A percentile compares a stretch with the other conserved stretches of the same genome.
Evolutionary conservation across 805 yeast species (phyloP).

Genomic region (Starmerella stigmatis): DNA sequence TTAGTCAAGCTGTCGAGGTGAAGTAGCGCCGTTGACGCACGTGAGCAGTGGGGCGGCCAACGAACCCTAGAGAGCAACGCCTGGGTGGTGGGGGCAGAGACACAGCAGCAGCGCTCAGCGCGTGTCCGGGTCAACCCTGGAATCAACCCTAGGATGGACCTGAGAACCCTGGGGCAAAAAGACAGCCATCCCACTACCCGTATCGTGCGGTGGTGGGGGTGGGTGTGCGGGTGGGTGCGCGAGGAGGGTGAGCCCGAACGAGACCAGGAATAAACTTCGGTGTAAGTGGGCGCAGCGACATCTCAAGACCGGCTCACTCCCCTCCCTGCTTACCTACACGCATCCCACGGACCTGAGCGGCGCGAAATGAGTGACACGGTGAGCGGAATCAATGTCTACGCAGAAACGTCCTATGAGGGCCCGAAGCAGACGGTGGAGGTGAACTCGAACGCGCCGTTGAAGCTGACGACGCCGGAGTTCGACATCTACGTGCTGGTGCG

Average conservation of each 20-base stretch:
- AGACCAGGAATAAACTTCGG: no score
- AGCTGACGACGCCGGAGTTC: conserved; percentile 35
- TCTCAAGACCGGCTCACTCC: no score
- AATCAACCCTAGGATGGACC: no score
- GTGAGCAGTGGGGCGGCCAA: neutral
- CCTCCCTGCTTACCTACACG: no score
- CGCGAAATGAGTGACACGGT: conserved; percentile 8
- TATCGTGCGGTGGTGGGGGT: no score
- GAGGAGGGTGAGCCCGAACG: no score
- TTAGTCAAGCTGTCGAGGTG: conserved; percentile 2
- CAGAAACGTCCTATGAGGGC: conserved; percentile 19
- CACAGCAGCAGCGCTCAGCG: neutral
- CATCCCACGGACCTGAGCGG: no score
- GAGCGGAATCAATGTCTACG: conserved; percentile 18
- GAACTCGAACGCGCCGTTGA: conserved; percentile 34
- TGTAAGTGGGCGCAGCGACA: no score
- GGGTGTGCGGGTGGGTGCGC: no score
- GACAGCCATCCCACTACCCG: neutral
- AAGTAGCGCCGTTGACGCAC: neutral
- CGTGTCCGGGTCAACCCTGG: neutral
- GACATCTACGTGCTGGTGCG: conserved; percentile 35
- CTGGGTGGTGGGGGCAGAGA: neutral
- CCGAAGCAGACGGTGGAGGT: conserved; percentile 35
- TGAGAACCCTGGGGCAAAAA: no score
- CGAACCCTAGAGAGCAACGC: conserved; percentile 6